Evolutionary conservation across 345 rosid species (phyloP), one percentile per base, ranked within the genome.

Genomic region (Gossypium herbaceum): DNA sequence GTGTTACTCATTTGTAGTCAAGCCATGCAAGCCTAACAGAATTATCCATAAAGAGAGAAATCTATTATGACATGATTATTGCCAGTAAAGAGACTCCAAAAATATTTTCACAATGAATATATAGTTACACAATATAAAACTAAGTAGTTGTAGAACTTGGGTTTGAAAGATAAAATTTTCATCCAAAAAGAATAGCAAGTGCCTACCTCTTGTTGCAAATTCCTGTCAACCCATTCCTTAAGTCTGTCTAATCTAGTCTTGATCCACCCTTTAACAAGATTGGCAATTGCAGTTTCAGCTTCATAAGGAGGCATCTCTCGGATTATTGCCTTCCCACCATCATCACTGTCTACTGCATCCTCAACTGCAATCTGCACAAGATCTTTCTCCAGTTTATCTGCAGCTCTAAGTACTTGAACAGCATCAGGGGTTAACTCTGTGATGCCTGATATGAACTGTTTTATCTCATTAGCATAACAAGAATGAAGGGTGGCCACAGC

Each of bases 281-380:
- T 88, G 74, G 96, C 95, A 73, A 95, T 90, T 59, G 91, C 92
- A 3, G 91, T 82, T 79, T 92, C 98, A 20, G 95, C 98, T 80
- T 94, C 98, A 56, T 74, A 94, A 47, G 99, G 98, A 77, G 99
- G 96, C 99, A 95, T 95, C 84, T 95, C 99, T 24, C 99, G 92
- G 67, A 95, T 95, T 69, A 95, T 91, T 62, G 94, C 95, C 84
- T 95, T 95, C 70, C 99, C 99, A 63, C 99, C 99, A 77, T 95
- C 99, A 76, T 95, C 99, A 73, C 98, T 88, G 74, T 95, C 94
- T 64, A 95, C 99, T 1, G 98, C 87, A 84, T 93, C 97, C 85
- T 92, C 99, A 20, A 95, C 99, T 15, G 99, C 98, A 64, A 95
- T 94, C 84, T 91, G 98, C 65, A 94, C 98, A 48, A 94, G 98